Conservation (phyloP, 306 rosid species). For the Luffa aegyptiaca region DNA sequence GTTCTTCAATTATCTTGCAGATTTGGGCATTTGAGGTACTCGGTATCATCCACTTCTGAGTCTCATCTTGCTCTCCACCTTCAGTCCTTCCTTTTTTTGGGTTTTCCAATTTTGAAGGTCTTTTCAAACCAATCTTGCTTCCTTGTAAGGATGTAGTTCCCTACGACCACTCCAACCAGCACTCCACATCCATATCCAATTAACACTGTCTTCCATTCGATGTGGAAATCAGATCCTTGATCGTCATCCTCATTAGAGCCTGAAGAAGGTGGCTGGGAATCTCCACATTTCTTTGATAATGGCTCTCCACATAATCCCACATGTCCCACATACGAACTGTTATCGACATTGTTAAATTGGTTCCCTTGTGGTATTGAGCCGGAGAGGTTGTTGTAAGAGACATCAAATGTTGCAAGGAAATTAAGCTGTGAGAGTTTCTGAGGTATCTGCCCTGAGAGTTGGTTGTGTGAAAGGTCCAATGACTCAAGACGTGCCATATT, state of each 20-base stretch:
- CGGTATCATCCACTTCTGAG: not conserved
- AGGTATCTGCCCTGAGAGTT: conserved; percentile 11
- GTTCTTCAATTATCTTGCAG: not conserved
- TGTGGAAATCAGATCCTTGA: not conserved
- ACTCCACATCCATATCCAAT: conserved; percentile 5
- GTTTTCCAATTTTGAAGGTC: conserved; percentile 5
- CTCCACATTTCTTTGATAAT: conserved; percentile 13
- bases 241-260: not conserved
- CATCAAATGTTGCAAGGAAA: conserved; percentile 11
- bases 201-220: not conserved
- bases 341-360: conserved; percentile 13
- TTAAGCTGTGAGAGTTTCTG: not conserved
- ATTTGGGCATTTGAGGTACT: not conserved
- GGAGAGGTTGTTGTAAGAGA: conserved; percentile 10
- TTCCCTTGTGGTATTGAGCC: conserved; percentile 13
- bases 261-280: not conserved
- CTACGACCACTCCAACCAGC: not conserved
- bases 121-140: not conserved
- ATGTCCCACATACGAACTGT: conserved; percentile 7
- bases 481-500: not conserved
- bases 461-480: conserved; percentile 12
- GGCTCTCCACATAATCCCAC: conserved; percentile 14
- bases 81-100: not conserved
- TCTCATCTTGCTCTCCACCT: not conserved
- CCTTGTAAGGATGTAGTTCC: not conserved